A percentile compares a stretch with the other conserved stretches of the same genome.
Evolutionary conservation across 2,329 filamentous ascomycete species (phyloP).

Genomic region (Metarhizium guizhouense): DNA sequence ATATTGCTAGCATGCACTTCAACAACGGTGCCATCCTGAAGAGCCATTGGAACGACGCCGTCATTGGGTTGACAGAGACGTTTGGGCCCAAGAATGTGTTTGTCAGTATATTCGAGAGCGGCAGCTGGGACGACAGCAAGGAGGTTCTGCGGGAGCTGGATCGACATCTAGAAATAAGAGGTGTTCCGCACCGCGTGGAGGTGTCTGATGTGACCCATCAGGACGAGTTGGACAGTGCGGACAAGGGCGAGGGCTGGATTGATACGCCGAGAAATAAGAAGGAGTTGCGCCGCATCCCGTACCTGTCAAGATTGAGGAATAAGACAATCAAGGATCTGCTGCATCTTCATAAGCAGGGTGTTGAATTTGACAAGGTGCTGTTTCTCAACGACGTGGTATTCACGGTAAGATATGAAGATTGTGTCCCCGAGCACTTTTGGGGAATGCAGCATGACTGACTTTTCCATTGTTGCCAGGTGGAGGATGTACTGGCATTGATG

Average conservation of each 20-base stretch:
- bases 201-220: constrained; percentile 50
- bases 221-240: constrained; percentile 40
- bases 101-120: constrained; percentile 59
- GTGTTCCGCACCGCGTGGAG: constrained; percentile 45
- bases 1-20: constrained; percentile 62
- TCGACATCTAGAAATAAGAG: constrained; percentile 37
- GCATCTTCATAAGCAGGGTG: constrained; percentile 38
- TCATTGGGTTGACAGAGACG: constrained; percentile 45
- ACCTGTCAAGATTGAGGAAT: constrained; percentile 57
- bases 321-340: constrained; percentile 50
- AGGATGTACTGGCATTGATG: constrained; percentile 47
- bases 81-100: constrained; percentile 58
- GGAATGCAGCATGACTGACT: constrained; percentile 10
- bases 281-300: constrained; percentile 59
- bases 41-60: constrained; percentile 52
- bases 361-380: constrained; percentile 47
- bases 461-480: constrained; percentile 25
- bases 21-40: constrained; percentile 54
- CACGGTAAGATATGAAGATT: constrained; percentile 26
- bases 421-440: not conserved
- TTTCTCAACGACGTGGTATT: constrained; percentile 59
- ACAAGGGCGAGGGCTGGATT: constrained; percentile 51
- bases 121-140: constrained; percentile 62
- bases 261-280: constrained; percentile 41
- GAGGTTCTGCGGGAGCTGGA: constrained; percentile 49